Base-by-base conservation (phyloP, 148 eudicot genomes). In the Polygonum maritimum region DNA sequence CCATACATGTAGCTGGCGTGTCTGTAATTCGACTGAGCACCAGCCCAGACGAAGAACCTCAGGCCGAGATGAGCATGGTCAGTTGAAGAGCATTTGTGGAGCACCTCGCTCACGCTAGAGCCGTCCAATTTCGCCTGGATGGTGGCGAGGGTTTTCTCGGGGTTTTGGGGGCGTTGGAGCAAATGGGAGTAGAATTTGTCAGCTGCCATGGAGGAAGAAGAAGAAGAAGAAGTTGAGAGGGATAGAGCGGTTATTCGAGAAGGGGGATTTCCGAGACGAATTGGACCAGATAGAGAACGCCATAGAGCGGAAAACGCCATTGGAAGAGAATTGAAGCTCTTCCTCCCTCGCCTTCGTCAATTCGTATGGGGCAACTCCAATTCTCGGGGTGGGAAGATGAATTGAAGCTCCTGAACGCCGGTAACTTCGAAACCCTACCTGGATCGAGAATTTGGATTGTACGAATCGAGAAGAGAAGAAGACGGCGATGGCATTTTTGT, bases 11-110 rank as follows among this genome's bases (percentile, higher is more conserved):
- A 86, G 4, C 82, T 73, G 48, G 84, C 79, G 78, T 91, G 95
- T 60, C 87, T 82, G 75, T 91, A 89, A 52, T 74, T 80, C 2
- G 89, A 78, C 73, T 88, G 95, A 18, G 80, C 39, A 31, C 87
- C 95, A 58, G 97, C 89, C 98, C 97, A 94, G 10, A 94, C 81
- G 72, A 94, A 94, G 81, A 94, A 94, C 47, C 97, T 82, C 69
- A 91, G 85, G 79, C 97, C 97, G 80, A 89, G 72, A 74, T 86
- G 75, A 71, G 87, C 81, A 26, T 90, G 79, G 81, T 84, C 49
- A 22, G 21, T n/a, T 40, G 83, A 81, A 76, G 45, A 49, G 60
- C 86, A 88, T 73, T 76, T 86, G 48, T 81, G 67, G 44, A 91
- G 80, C 5, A 94, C 88, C 75, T 90, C 85, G 77, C 69, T 41